Conservation (phyloP, 768 basidiomycete species). For the Mycena polygramma region DNA sequence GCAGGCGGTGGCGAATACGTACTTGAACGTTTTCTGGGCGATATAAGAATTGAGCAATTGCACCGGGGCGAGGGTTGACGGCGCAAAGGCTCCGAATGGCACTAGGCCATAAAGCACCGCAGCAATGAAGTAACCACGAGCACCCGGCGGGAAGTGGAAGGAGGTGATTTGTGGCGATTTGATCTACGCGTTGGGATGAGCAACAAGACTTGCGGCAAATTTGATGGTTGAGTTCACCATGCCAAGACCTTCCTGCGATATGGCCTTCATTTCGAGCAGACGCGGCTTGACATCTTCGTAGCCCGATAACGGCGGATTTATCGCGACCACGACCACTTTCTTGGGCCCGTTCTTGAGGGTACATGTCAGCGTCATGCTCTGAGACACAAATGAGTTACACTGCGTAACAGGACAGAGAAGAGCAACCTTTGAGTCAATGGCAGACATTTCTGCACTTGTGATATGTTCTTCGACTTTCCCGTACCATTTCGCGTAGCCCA, state of each 20-base stretch:
- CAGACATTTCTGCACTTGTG: conserved; percentile 74
- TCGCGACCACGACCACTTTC: conserved; percentile 66
- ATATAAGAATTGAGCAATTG: conserved; percentile 46
- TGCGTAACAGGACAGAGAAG: neutral
- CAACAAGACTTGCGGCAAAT: neutral
- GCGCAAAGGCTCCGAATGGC: conserved; percentile 46
- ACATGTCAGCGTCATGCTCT: conserved; percentile 83
- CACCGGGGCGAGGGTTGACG: conserved; percentile 48
- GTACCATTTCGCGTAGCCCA: conserved; percentile 85
- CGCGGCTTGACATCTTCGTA: conserved; percentile 8
- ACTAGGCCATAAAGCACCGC: conserved; percentile 45
- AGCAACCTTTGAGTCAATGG: conserved; percentile 71
- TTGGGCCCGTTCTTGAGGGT: conserved; percentile 61
- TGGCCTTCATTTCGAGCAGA: conserved; percentile 82
- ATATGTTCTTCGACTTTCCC: conserved; percentile 72
- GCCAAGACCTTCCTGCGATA: conserved; percentile 84
- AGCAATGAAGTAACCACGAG: conserved; percentile 38
- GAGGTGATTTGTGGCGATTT: conserved; percentile 72
- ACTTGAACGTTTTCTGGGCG: conserved; percentile 46
- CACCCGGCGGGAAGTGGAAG: conserved; percentile 61
- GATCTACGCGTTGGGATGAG: conserved; percentile 54
- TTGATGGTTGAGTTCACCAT: conserved; percentile 64
- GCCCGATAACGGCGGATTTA: conserved; percentile 79
- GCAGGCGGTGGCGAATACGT: conserved; percentile 49
- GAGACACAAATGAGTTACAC: neutral